phyloP scores from a whole-genome alignment of 768 basidiomycete genomes.

The Grammothele lineata region DNA sequence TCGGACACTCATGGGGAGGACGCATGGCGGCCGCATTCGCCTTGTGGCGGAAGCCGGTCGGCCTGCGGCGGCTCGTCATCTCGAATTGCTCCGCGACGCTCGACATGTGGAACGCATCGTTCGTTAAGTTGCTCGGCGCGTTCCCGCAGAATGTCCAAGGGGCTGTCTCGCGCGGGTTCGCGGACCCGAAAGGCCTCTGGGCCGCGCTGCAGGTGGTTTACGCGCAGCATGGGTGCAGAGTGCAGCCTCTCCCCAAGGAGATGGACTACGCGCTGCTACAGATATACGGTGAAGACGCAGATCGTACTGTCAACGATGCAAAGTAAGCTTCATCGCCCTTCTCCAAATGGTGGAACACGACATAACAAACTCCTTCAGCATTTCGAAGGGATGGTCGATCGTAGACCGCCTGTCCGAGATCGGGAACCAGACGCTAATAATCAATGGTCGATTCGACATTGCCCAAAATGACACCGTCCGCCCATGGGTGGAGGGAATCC shows the following conservation, averaged over 20 bases:
- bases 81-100: constrained; percentile 41
- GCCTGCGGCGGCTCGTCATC: constrained; percentile 42
- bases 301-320: constrained; percentile 39
- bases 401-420: constrained; percentile 23
- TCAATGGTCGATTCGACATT: constrained; percentile 26
- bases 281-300: constrained; percentile 29
- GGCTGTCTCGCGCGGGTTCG: constrained; percentile 40
- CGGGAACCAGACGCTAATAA: constrained; percentile 22
- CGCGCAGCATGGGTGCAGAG: constrained; percentile 36
- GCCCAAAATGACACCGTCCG: constrained; percentile 23
- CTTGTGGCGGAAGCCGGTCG: constrained; percentile 34
- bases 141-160: constrained; percentile 36
- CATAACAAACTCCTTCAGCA: constrained; percentile 3
- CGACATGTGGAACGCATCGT: constrained; percentile 35
- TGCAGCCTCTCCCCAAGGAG: constrained; percentile 40
- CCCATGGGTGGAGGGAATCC: constrained; percentile 21
- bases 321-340: constrained; percentile 6
- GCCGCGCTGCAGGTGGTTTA: constrained; percentile 38
- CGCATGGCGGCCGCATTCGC: constrained; percentile 41
- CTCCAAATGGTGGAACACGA: too few relatives aligned
- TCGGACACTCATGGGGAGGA: constrained; percentile 57
- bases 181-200: constrained; percentile 37
- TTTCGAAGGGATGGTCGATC: constrained; percentile 24
- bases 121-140: constrained; percentile 35
- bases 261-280: constrained; percentile 30